Conservation (phyloP, 371 early-diverging fungal species). For the Apophysomyces sp. region DNA sequence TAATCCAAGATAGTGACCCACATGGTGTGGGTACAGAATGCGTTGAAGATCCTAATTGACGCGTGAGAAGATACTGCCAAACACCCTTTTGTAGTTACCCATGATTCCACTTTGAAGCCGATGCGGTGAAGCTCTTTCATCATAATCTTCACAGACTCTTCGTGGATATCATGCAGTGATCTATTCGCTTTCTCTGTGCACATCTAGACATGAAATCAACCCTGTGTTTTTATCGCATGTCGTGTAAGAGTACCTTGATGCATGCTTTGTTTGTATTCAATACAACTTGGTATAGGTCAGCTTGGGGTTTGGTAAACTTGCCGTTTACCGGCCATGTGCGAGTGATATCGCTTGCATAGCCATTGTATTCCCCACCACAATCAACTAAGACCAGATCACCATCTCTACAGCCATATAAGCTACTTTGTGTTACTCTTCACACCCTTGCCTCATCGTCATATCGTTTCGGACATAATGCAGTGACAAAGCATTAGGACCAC, state of each 20-base stretch:
- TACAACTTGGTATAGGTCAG: slow-evolving; percentile 83
- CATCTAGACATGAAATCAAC: slow-evolving; percentile 25
- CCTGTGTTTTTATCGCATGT: background rate
- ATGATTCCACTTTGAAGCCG: slow-evolving; percentile 57
- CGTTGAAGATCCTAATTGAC: slow-evolving; percentile 60
- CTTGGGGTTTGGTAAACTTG: slow-evolving; percentile 79
- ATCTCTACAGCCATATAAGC: slow-evolving; percentile 40
- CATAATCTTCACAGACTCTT: slow-evolving; percentile 62
- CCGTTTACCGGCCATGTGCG: slow-evolving; percentile 95
- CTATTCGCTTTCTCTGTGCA: slow-evolving; percentile 71
- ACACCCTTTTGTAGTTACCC: slow-evolving; percentile 32
- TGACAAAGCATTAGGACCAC: slow-evolving; percentile 87
- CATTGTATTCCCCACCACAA: slow-evolving; percentile 89
- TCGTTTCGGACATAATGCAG: slow-evolving; percentile 95
- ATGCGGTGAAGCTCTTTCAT: slow-evolving; percentile 64
- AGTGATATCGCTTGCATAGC: slow-evolving; percentile 91
- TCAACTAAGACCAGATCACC: slow-evolving; percentile 90
- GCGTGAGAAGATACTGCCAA: background rate
- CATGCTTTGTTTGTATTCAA: slow-evolving; percentile 84
- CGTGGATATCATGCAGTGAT: slow-evolving; percentile 84
- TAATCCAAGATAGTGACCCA: slow-evolving; percentile 93
- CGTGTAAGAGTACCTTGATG: slow-evolving; percentile 62
- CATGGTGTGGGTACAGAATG: slow-evolving; percentile 90
- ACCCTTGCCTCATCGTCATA: slow-evolving; percentile 53
- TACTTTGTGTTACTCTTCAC: background rate